A percentile compares a stretch with the other conserved stretches of the same genome.
phyloP scores from a whole-genome alignment of 257 asterid species.

The Dorcoceras hygrometricum region DNA sequence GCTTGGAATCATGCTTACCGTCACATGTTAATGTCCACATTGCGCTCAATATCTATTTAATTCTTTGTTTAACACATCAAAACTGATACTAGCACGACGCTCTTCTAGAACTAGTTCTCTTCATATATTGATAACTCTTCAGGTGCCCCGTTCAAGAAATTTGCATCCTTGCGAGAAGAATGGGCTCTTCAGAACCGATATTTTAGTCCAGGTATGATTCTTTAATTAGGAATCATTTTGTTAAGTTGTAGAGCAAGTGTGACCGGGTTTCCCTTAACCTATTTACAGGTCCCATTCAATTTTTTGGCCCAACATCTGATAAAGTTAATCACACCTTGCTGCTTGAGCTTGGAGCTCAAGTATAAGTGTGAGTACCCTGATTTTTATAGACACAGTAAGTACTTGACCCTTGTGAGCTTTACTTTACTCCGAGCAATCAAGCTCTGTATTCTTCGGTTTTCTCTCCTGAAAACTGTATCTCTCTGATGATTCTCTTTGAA shows the following conservation, averaged over 20 bases:
- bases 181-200: slow-evolving; percentile 93
- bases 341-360: slow-evolving; percentile 71
- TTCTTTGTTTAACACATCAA: not conserved
- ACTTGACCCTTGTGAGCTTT: not conserved
- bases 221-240: too few relatives aligned
- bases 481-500: not conserved
- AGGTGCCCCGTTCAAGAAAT: slow-evolving; percentile 95
- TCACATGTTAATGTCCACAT: not conserved
- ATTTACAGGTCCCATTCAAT: slow-evolving; percentile 84
- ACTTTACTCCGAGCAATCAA: not conserved
- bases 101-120: not conserved
- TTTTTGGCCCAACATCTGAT: slow-evolving; percentile 68
- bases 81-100: not conserved
- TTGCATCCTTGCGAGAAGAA: slow-evolving; percentile 69
- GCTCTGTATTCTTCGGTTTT: not conserved
- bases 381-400: not conserved
- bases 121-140: slow-evolving; percentile 19
- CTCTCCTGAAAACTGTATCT: not conserved
- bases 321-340: slow-evolving; percentile 72
- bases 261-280: not conserved
- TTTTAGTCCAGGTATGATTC: slow-evolving; percentile 65
- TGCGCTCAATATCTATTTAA: not conserved
- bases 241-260: not conserved
- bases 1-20: not conserved
- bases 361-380: slow-evolving; percentile 21